These are phyloP conservation scores for Pleurotus ostreatus DNA, from an alignment of 768 basidiomycete genomes.

Conservation along the genomic window DNA sequence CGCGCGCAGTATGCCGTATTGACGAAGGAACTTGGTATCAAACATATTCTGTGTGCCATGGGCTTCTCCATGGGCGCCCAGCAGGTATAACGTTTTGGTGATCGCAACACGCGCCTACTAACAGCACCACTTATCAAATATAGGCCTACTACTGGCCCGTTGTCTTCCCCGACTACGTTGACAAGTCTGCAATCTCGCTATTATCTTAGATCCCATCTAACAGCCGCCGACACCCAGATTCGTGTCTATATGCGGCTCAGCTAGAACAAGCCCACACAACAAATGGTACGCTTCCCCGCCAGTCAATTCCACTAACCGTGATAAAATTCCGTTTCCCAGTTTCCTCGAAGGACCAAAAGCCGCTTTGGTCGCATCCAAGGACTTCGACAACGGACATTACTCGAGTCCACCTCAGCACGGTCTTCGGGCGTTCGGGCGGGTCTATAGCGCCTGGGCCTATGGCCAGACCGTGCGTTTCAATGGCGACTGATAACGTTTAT, in stretches of 20 bases:
- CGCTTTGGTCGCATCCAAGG: slow-evolving; percentile 48
- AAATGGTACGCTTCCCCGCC: slow-evolving; percentile 35
- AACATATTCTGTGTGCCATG: slow-evolving; percentile 41
- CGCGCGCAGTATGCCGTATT: slow-evolving; percentile 54
- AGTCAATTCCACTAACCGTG: neutral
- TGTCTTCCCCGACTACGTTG: slow-evolving; percentile 50
- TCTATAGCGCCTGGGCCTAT: slow-evolving; percentile 57
- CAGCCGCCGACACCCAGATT: slow-evolving; percentile 31
- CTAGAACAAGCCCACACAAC: slow-evolving; percentile 52
- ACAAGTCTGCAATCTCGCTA: slow-evolving; percentile 28
- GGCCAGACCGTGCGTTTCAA: slow-evolving; percentile 42
- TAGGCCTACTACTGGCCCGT: slow-evolving; percentile 57
- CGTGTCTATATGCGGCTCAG: slow-evolving; percentile 48
- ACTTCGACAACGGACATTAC: slow-evolving; percentile 54
- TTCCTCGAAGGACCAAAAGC: slow-evolving; percentile 59
- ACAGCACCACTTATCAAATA: neutral
- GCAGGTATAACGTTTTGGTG: slow-evolving; percentile 21
- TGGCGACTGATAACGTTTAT: neutral
- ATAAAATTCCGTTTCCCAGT: slow-evolving; percentile 22
- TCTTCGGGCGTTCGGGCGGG: slow-evolving; percentile 52
- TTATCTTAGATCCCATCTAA: neutral
- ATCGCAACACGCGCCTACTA: neutral
- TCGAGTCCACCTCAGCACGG: slow-evolving; percentile 41
- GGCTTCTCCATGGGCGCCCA: slow-evolving; percentile 64
- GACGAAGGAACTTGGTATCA: slow-evolving; percentile 39